Conservation (phyloP, 1,139 yeast species). For the Protomyces macrosporus region DNA sequence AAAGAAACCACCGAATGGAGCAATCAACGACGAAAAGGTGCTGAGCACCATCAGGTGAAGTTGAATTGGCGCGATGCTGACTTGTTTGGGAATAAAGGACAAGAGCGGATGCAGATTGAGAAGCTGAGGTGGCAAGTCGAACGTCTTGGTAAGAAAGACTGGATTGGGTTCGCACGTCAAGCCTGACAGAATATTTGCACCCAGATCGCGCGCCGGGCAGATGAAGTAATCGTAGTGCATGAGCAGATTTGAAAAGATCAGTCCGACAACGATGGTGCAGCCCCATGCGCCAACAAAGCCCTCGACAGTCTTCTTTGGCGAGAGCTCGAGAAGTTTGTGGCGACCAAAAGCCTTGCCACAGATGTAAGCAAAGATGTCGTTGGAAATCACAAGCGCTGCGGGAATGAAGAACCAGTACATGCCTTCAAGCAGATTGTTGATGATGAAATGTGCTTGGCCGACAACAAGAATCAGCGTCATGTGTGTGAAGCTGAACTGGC, state of each 20-base stretch:
- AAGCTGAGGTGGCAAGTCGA: slow-evolving; percentile 54
- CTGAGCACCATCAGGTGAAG: slow-evolving; percentile 82
- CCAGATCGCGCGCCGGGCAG: slow-evolving; percentile 72
- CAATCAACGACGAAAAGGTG: slow-evolving; percentile 92
- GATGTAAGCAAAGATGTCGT: slow-evolving; percentile 91
- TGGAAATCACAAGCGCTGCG: slow-evolving; percentile 81
- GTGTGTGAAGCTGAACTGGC: slow-evolving; percentile 88
- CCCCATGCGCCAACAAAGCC: slow-evolving; percentile 98
- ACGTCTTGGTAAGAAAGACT: slow-evolving; percentile 73
- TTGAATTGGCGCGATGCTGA: slow-evolving; percentile 75
- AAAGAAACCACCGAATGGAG: slow-evolving; percentile 98
- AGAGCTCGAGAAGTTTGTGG: slow-evolving; percentile 85
- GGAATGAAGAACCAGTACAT: slow-evolving; percentile 89
- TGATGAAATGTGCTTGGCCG: slow-evolving; percentile 88
- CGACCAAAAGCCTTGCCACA: slow-evolving; percentile 96
- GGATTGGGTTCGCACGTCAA: slow-evolving; percentile 79
- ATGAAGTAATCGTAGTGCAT: slow-evolving; percentile 68
- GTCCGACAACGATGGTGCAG: slow-evolving; percentile 74
- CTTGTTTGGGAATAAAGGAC: slow-evolving; percentile 46
- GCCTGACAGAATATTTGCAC: slow-evolving; percentile 55
- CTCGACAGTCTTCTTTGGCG: slow-evolving; percentile 96
- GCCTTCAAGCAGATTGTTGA: slow-evolving; percentile 82
- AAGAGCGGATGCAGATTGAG: slow-evolving; percentile 44
- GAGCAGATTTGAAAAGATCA: slow-evolving; percentile 59
- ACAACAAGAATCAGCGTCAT: slow-evolving; percentile 88